Conservation (phyloP, 2,329 filamentous ascomycete genomes). For the Coniochaeta sp. region DNA sequence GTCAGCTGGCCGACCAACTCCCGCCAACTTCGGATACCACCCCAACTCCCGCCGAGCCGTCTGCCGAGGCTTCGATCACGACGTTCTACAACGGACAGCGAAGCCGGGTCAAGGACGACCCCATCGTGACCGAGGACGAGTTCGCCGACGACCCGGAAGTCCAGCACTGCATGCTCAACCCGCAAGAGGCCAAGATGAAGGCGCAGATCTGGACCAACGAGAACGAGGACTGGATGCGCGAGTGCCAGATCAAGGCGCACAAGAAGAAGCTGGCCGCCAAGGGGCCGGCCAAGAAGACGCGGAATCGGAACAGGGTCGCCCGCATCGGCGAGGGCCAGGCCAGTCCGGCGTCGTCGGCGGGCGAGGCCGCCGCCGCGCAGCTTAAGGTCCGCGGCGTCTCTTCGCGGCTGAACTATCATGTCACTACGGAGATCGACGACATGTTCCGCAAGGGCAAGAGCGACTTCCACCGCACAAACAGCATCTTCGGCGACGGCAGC, state of each 20-base stretch:
- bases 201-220: constrained; percentile 91
- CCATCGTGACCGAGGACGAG: constrained; percentile 68
- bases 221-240: constrained; percentile 88
- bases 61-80: not conserved
- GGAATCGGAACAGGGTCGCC: constrained; percentile 46
- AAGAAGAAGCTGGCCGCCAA: constrained; percentile 46
- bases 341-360: constrained; percentile 58
- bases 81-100: not conserved
- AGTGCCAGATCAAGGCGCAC: constrained; percentile 69
- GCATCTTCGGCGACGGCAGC: constrained; percentile 37
- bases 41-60: constrained; percentile 1
- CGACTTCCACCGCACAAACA: constrained; percentile 33
- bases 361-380: constrained; percentile 62
- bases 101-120: constrained; percentile 42
- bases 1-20: not conserved
- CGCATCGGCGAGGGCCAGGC: constrained; percentile 60
- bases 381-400: constrained; percentile 63
- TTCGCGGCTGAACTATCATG: constrained; percentile 65
- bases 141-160: constrained; percentile 90
- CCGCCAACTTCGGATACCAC: not conserved
- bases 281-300: constrained; percentile 26
- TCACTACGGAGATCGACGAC: constrained; percentile 43
- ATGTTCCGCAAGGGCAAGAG: constrained; percentile 32
- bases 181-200: constrained; percentile 72
- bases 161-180: constrained; percentile 64